Base-by-base conservation (phyloP, 1,284 basidiomycete species). In the Singerocomus rubriflavus region DNA sequence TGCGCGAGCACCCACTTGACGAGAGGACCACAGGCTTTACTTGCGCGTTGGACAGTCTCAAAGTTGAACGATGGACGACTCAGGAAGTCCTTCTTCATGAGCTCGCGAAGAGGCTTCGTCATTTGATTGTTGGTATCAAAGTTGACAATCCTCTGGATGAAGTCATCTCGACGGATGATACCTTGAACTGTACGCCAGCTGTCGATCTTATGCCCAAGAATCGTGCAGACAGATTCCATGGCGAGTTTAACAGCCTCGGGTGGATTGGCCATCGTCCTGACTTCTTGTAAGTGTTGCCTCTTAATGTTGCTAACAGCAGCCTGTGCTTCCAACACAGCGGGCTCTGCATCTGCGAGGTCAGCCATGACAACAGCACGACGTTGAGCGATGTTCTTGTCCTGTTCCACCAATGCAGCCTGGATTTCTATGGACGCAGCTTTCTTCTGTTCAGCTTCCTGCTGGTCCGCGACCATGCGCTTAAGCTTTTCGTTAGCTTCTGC, bases 1-100 rank as follows among this genome's bases (percentile, higher is more conserved):
- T 99, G 98, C 2, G 97, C 97, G 51, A 99, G 84, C 8, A 88
- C 95, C 97, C 97, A 98, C 68, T 98, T 97, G 57, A 97, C 96
- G 34, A 99, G 82, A 17, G 97, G 98, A 39, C 97, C 97, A 68
- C 97, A 99, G 26, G 98, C 98, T 73, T 88, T 93, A 73, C 91
- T 95, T 25, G 97, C 97, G 52, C 91, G 88, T 64, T 99, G 88
- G 48, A 99, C 95, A 8, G 80, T 91, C 67, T 98, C 97, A 66
- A 93, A 99, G 70, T 95, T 98, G 78, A 88, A 99, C 4, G 87
- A 85, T 0, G 95, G 89, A 34, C 91, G 85, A 62, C 85, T 88
- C 58, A 99, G 77, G 77, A 93, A 99, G 57, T 99, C 95, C 58
- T 79, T 84, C 74, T 90, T 93, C 91, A 99, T 97, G 54, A 82